Conservation (phyloP, 805 yeast genomes). For the Clavispora phyllophila region DNA sequence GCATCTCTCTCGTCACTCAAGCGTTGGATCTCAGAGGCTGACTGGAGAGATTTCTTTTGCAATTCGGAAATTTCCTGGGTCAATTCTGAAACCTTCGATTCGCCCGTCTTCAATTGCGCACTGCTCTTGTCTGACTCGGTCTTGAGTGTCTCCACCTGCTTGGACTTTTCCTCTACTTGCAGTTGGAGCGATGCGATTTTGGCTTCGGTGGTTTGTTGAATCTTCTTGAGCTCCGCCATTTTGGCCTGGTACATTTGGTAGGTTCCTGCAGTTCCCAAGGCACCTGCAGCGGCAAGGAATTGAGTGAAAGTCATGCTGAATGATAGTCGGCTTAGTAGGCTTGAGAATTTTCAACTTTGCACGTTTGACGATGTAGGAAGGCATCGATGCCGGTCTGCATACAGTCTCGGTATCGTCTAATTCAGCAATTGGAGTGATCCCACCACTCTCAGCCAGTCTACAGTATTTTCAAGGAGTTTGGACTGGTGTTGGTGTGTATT, state of each 20-base stretch:
- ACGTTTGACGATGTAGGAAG: not conserved
- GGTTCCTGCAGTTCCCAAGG: conserved; percentile 16
- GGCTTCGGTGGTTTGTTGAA: not conserved
- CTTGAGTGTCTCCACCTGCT: not conserved
- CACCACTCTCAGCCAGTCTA: not conserved
- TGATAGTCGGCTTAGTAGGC: not conserved
- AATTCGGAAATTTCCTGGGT: not conserved
- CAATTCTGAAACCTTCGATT: not conserved
- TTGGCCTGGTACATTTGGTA: conserved; percentile 18
- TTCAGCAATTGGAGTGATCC: not conserved
- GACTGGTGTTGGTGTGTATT: too few species aligned
- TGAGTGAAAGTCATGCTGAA: conserved; percentile 18
- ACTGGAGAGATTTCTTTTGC: not conserved
- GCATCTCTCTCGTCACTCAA: not conserved
- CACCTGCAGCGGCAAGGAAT: conserved; percentile 17
- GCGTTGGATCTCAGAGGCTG: not conserved
- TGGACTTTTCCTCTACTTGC: not conserved
- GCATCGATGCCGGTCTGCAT: not conserved
- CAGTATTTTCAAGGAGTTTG: too few species aligned
- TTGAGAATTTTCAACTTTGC: not conserved
- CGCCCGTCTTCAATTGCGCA: not conserved
- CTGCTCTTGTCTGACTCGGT: not conserved
- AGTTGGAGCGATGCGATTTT: not conserved
- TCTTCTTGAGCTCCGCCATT: conserved; percentile 11
- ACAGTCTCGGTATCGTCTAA: not conserved